phyloP scores from a whole-genome alignment of 75 land plant species.

The Picea glauca region DNA sequence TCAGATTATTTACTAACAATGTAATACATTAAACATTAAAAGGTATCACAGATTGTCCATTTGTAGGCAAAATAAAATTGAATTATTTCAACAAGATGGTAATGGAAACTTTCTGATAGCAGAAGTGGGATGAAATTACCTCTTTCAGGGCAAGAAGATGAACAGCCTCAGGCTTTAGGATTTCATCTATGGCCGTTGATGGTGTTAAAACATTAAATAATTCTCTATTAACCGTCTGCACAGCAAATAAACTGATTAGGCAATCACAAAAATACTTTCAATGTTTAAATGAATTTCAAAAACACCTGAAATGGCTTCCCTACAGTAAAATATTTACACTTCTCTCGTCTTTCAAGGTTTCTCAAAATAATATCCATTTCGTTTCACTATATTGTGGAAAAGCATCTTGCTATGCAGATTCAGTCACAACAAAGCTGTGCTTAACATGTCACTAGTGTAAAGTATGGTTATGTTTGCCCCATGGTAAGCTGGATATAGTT shows the following conservation, averaged over 20 bases:
- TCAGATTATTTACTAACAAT: background rate
- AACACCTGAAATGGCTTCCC: background rate
- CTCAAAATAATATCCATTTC: background rate
- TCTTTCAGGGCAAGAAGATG: conserved; percentile 86
- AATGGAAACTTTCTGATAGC: too few relatives aligned
- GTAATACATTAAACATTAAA: background rate
- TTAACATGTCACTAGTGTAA: too few relatives aligned
- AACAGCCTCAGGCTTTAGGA: conserved; percentile 80
- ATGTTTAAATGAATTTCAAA: background rate
- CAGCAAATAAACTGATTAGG: background rate
- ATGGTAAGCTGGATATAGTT: background rate
- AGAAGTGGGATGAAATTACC: conserved; percentile 29
- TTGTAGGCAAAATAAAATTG: background rate
- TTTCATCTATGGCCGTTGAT: conserved; percentile 63
- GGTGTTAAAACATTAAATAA: conserved; percentile 70
- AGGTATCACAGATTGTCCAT: background rate
- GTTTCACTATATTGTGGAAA: background rate
- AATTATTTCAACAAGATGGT: too few relatives aligned
- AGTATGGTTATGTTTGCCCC: background rate
- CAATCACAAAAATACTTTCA: background rate
- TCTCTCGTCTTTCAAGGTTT: background rate
- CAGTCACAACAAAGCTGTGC: too few relatives aligned
- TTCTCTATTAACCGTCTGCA: conserved; percentile 83
- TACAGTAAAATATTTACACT: background rate
- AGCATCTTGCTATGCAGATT: background rate